Conservation (phyloP, 1,139 yeast species). For the Debaryomyces nepalensis region DNA sequence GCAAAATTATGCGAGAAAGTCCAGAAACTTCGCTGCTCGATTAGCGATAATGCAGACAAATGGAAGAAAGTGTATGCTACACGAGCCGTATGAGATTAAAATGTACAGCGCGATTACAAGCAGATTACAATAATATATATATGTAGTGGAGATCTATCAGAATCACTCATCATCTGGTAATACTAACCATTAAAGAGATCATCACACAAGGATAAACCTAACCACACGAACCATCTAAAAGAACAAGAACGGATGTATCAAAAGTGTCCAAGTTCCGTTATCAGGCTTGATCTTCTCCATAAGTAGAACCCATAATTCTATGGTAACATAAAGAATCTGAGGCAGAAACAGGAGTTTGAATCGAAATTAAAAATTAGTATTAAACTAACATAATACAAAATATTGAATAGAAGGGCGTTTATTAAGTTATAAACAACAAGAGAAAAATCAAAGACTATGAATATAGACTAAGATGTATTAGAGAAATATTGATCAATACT, state of each 20-base stretch:
- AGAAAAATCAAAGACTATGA: neutral
- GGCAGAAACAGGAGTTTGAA: slow-evolving; percentile 76
- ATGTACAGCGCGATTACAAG: neutral
- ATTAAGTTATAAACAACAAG: slow-evolving; percentile 1
- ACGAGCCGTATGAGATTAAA: neutral
- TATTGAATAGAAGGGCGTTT: neutral
- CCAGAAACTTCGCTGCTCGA: neutral
- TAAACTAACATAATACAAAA: neutral
- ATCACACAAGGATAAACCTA: slow-evolving; percentile 28
- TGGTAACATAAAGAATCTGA: slow-evolving; percentile 52
- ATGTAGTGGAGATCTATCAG: slow-evolving; percentile 34
- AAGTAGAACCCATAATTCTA: slow-evolving; percentile 66
- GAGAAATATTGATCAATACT: no score
- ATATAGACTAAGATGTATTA: no score
- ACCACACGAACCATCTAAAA: slow-evolving; percentile 50
- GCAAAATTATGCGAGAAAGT: slow-evolving; percentile 3
- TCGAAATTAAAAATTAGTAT: neutral
- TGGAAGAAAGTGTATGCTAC: neutral
- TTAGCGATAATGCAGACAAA: neutral
- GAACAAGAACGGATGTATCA: slow-evolving; percentile 44
- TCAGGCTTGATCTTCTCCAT: slow-evolving; percentile 71
- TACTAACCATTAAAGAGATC: slow-evolving; percentile 11
- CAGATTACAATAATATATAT: neutral
- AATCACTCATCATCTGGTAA: slow-evolving; percentile 10
- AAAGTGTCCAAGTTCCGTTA: slow-evolving; percentile 34